A percentile compares a stretch with the other conserved stretches of the same genome.
phyloP scores from a whole-genome alignment of 805 yeast species.

The Candida ovalis region DNA sequence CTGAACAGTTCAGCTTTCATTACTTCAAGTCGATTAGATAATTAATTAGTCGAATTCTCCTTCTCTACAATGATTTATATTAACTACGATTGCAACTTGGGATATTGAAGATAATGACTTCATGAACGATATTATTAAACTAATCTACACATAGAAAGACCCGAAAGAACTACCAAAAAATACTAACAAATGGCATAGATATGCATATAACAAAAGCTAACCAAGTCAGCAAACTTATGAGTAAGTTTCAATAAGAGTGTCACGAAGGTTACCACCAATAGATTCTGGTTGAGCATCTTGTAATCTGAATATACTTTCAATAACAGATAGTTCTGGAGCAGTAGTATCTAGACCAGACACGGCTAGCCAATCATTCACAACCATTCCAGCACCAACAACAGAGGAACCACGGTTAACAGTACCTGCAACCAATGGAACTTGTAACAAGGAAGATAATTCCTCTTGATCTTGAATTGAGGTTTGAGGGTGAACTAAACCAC shows the following conservation, averaged over 20 bases:
- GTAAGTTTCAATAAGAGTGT: slow-evolving; percentile 88
- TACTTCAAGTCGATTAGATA: no score
- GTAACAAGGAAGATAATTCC: slow-evolving; percentile 90
- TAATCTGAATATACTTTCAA: slow-evolving; percentile 91
- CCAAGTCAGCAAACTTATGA: slow-evolving; percentile 39
- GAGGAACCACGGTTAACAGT: slow-evolving; percentile 97
- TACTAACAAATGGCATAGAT: neutral
- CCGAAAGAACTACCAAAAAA: neutral
- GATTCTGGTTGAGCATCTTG: slow-evolving; percentile 90
- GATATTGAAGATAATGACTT: neutral
- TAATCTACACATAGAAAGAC: slow-evolving; percentile 3
- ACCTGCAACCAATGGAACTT: slow-evolving; percentile 98
- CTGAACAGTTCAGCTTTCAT: neutral
- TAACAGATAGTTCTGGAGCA: slow-evolving; percentile 95
- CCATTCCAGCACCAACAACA: slow-evolving; percentile 98
- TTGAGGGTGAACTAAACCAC: slow-evolving; percentile 98
- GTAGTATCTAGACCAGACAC: slow-evolving; percentile 97
- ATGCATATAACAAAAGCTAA: neutral
- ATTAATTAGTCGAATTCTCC: no score
- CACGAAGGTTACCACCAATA: slow-evolving; percentile 81
- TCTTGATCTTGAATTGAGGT: slow-evolving; percentile 97
- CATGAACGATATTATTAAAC: neutral
- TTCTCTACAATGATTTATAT: no score
- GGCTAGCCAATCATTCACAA: slow-evolving; percentile 96
- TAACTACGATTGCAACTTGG: no score